Conservation (phyloP, 495 filamentous ascomycete species). For the Penicillium lagena region DNA sequence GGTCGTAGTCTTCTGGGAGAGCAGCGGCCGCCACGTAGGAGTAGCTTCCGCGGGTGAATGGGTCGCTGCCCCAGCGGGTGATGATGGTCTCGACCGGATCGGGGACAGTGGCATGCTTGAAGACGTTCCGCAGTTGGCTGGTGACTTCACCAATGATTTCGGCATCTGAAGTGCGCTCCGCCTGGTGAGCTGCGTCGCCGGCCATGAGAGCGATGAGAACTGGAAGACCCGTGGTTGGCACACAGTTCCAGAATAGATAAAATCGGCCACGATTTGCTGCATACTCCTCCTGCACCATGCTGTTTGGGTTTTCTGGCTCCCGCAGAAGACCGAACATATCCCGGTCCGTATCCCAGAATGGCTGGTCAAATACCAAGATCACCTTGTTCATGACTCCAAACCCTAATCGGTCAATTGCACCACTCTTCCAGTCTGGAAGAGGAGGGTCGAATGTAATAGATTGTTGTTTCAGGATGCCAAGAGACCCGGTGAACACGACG, state of each 20-base stretch:
- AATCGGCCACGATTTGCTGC: constrained; percentile 67
- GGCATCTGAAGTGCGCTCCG: constrained; percentile 67
- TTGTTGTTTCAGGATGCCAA: constrained; percentile 81
- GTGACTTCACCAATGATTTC: constrained; percentile 75
- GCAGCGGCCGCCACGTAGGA: constrained; percentile 83
- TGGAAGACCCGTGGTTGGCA: constrained; percentile 80
- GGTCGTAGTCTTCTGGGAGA: constrained; percentile 82
- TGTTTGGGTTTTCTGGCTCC: constrained; percentile 50
- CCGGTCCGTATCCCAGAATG: constrained; percentile 88
- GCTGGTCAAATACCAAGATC: constrained; percentile 77
- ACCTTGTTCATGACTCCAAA: constrained; percentile 96
- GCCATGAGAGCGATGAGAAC: constrained; percentile 92
- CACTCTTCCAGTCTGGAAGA: constrained; percentile 77
- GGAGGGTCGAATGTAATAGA: constrained; percentile 73
- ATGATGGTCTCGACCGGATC: constrained; percentile 80
- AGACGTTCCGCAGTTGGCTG: constrained; percentile 61
- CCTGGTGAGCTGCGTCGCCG: constrained; percentile 85
- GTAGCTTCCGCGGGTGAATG: constrained; percentile 85
- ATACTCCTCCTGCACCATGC: constrained; percentile 57
- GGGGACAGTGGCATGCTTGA: constrained; percentile 56
- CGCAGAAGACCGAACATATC: constrained; percentile 94
- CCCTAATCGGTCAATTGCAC: constrained; percentile 78
- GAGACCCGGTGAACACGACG: constrained; percentile 79
- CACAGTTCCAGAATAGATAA: constrained; percentile 96
- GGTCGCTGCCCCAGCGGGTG: constrained; percentile 89